Percentiles rank a stretch among this genome's conserved stretches.
Evolutionary conservation across 768 basidiomycete species (phyloP).

Genomic region (Leccinum olivaceopallidum): DNA sequence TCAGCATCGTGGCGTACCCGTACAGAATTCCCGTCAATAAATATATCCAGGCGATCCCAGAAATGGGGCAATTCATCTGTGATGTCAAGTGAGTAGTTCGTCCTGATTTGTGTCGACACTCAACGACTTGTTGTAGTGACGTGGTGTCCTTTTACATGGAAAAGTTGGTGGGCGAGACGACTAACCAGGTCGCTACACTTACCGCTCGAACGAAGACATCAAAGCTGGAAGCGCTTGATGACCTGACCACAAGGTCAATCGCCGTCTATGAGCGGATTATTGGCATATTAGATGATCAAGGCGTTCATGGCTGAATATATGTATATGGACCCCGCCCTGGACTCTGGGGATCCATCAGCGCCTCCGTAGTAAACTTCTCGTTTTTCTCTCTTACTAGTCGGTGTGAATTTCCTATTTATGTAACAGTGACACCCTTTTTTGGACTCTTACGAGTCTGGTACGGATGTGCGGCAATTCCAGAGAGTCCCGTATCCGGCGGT

Average conservation of each 20-base stretch:
- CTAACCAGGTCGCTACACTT: too few species aligned
- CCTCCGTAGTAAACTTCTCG: too few species aligned
- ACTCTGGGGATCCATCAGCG: too few species aligned
- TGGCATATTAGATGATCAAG: slow-evolving; percentile 16
- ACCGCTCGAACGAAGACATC: not conserved
- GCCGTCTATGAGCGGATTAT: slow-evolving; percentile 10
- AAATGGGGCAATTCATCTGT: not conserved
- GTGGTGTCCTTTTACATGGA: too few species aligned
- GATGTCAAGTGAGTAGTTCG: not conserved
- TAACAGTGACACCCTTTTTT: not conserved
- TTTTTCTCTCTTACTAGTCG: too few species aligned
- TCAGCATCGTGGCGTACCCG: not conserved
- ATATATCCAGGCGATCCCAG: not conserved
- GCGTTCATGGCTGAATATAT: slow-evolving; percentile 15
- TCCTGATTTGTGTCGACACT: not conserved
- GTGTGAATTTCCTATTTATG: not conserved
- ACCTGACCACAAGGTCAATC: not conserved
- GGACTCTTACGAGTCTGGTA: too few species aligned
- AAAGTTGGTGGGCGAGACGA: too few species aligned
- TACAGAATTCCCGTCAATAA: not conserved
- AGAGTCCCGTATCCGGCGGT: not conserved
- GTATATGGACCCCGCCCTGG: slow-evolving; percentile 6
- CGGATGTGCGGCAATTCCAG: too few species aligned
- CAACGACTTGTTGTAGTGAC: not conserved
- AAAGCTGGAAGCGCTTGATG: not conserved